Conservation (phyloP, 805 yeast genomes). For the Tetrapisispora namnaoensis region DNA sequence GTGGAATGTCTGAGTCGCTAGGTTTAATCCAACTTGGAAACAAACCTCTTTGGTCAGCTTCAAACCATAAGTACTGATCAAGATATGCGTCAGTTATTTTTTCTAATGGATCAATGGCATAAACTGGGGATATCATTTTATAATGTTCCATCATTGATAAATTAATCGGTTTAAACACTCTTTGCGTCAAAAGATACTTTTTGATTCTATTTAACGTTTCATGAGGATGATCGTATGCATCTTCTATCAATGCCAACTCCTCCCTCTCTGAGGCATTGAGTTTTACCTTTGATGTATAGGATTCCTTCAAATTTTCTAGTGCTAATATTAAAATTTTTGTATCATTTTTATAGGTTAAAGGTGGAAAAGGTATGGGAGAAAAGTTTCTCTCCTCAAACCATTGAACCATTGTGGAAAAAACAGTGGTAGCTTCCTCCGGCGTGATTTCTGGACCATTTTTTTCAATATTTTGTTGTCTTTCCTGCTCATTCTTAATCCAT, state of each 20-base stretch:
- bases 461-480: conserved; percentile 68
- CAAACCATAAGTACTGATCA: conserved; percentile 95
- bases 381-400: conserved; percentile 85
- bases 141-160: conserved; percentile 88
- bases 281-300: conserved; percentile 63
- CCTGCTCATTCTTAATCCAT: conserved; percentile 90
- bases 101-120: conserved; percentile 82
- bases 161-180: conserved; percentile 84
- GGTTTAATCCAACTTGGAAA: conserved; percentile 98
- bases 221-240: conserved; percentile 94
- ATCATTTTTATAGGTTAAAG: conserved; percentile 83
- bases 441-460: conserved; percentile 80
- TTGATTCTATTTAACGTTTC: conserved; percentile 82
- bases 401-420: conserved; percentile 78
- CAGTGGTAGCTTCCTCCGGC: conserved; percentile 79
- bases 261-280: conserved; percentile 83
- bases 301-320: conserved; percentile 75
- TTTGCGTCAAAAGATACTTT: conserved; percentile 69
- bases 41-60: conserved; percentile 73
- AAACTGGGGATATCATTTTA: conserved; percentile 75
- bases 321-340: conserved; percentile 85
- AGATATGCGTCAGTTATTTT: conserved; percentile 93
- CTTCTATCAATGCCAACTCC: conserved; percentile 86
- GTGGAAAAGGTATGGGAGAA: conserved; percentile 89
- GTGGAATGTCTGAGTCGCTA: conserved; percentile 87